Base-by-base conservation (phyloP, 2,329 filamentous ascomycete genomes). In the Talaromyces marneffei region DNA sequence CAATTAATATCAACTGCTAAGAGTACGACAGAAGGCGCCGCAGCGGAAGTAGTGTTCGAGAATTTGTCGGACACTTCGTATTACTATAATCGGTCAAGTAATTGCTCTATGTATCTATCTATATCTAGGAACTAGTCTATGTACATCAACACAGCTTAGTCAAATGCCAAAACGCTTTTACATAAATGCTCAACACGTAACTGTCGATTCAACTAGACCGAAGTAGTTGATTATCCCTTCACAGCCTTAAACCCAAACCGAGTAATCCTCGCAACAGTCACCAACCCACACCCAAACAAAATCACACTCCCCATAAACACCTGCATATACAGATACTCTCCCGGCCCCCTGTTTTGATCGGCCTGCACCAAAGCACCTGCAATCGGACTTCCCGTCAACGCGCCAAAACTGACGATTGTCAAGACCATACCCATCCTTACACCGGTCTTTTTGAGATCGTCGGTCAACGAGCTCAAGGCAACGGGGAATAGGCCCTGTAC, bases 391-490 rank as follows among this genome's bases (percentile, higher is more conserved):
- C 83, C 83, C 2, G 79, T 83, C 56, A 85, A 69, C 2, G 77
- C 78, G 0, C 82, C 80, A 57, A 85, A 77, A n/a, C 77, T 79
- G 18, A 84, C 77, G 59, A 83, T 77, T 23, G 76, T 79, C 55
- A 85, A 79, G 4, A 80, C 77, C 79, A 84, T 82, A 1, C 83
- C 83, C 71, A 84, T 82, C n/a, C 82, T 73, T n/a, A 82, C 78
- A 0, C 83, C 83, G 4, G 75, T 74, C 69, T 82, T 84, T 63
- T 78, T 78, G 62, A 83, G 61, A 66, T 85, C 80, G 0, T 76
- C 77, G 0, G 80, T 83, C 61, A 85, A 72, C 44, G 81, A 82
- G 55, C 80, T 82, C 44, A 88, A 67, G 0, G 82, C 83, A 0
- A 86, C 85, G 0, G 88, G 87, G 66, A 90, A 89, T 10, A 91